phyloP scores from a whole-genome alignment of 2,329 filamentous ascomycete genomes.

The Thermoascus crustaceus region DNA sequence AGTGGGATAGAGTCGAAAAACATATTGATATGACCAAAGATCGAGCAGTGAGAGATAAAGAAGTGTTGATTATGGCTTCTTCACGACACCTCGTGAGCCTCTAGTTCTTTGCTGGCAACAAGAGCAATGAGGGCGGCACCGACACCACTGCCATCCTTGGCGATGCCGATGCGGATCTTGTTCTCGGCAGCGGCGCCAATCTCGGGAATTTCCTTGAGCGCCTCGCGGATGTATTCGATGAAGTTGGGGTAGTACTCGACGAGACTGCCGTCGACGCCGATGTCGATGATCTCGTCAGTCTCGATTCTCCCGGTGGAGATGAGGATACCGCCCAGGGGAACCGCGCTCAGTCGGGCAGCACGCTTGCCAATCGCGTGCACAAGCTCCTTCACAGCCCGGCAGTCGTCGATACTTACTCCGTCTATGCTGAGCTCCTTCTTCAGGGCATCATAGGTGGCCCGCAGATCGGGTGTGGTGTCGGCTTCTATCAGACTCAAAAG shows the following conservation, averaged over 20 bases:
- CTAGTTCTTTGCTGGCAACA: constrained; percentile 54
- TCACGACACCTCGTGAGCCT: no score
- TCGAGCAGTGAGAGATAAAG: no score
- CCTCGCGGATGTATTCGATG: constrained; percentile 78
- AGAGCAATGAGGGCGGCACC: constrained; percentile 91
- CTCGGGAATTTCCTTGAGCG: constrained; percentile 64
- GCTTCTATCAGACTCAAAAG: constrained; percentile 81
- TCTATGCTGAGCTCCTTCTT: constrained; percentile 69
- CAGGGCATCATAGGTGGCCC: constrained; percentile 67
- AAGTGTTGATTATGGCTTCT: no score
- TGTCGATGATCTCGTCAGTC: constrained; percentile 66
- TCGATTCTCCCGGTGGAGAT: constrained; percentile 68
- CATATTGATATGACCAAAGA: no score
- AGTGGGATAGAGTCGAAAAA: no score
- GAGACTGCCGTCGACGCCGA: constrained; percentile 89
- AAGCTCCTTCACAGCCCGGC: constrained; percentile 76
- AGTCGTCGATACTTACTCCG: constrained; percentile 72
- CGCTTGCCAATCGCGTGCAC: constrained; percentile 78
- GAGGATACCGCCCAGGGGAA: constrained; percentile 78
- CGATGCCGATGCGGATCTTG: constrained; percentile 86
- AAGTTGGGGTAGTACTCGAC: constrained; percentile 96
- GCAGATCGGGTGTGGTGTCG: constrained; percentile 65
- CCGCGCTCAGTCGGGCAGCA: constrained; percentile 77
- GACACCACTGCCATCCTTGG: constrained; percentile 93
- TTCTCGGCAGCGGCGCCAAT: constrained; percentile 73